Percentiles rank a stretch among this genome's conserved stretches.
Conservation (phyloP, 805 yeast genomes). For the Candida sithepensis region DNA sequence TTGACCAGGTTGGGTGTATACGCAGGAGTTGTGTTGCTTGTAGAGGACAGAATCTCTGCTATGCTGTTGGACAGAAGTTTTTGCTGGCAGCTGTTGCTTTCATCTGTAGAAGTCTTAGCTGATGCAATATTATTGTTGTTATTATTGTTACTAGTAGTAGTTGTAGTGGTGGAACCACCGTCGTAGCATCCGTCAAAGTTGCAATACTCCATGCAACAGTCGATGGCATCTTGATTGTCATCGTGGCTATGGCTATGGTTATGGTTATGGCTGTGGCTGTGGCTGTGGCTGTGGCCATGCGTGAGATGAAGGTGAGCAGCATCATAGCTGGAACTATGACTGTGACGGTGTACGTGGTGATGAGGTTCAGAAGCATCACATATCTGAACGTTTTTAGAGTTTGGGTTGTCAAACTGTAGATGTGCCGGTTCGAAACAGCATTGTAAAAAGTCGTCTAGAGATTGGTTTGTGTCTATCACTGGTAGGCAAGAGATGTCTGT, state of each 20-base stretch:
- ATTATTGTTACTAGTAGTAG: no score
- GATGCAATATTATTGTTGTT: no score
- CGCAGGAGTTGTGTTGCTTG: neutral
- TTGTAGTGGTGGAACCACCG: neutral
- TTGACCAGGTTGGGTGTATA: neutral
- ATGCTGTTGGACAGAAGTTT: neutral
- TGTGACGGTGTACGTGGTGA: neutral
- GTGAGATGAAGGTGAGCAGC: no score
- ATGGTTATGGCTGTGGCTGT: no score
- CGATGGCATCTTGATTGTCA: conserved; percentile 7
- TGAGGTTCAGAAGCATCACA: conserved; percentile 1
- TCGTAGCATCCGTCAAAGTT: conserved; percentile 19
- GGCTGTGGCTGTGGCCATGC: no score
- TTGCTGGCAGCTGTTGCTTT: no score
- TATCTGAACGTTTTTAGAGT: neutral
- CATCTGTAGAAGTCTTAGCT: neutral
- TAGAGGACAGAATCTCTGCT: neutral
- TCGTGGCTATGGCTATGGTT: conserved; percentile 1
- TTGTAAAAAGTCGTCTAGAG: conserved; percentile 17
- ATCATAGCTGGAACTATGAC: no score
- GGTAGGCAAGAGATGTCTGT: conserved; percentile 7
- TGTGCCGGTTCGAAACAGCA: conserved; percentile 26
- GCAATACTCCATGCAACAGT: conserved; percentile 26
- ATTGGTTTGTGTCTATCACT: conserved; percentile 7
- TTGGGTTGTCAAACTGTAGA: conserved; percentile 5